phyloP scores from a whole-genome alignment of 441 rosid species.

The Viola pubescens region DNA sequence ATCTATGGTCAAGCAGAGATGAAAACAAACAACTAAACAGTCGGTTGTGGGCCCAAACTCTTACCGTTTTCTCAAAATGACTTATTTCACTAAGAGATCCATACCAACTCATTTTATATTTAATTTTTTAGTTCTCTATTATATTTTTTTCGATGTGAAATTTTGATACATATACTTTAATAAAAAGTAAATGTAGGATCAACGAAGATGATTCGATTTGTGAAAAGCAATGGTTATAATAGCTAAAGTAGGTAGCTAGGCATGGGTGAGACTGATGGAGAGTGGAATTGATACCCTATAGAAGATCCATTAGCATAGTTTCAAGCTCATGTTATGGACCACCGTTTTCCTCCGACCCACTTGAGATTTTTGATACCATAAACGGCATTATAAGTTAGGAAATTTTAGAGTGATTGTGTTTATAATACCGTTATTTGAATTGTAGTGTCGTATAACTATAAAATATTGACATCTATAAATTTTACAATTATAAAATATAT shows the following conservation, averaged over 20 bases:
- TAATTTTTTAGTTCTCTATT: background rate
- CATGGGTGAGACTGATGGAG: background rate
- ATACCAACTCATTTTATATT: too few relatives aligned
- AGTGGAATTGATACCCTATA: conserved; percentile 6
- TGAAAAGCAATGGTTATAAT: background rate
- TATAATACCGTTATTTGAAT: too few relatives aligned
- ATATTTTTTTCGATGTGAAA: background rate
- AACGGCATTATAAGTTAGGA: too few relatives aligned
- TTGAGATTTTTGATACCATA: background rate
- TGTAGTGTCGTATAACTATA: too few relatives aligned
- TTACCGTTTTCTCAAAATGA: too few relatives aligned
- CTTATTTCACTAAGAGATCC: too few relatives aligned
- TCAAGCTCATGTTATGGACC: conserved; percentile 14
- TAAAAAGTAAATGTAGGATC: conserved; percentile 17
- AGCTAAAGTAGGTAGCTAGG: conserved; percentile 8
- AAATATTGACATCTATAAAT: too few relatives aligned
- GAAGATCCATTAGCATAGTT: conserved; percentile 8
- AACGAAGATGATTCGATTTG: background rate
- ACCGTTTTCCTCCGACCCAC: background rate
- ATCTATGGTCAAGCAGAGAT: too few relatives aligned
- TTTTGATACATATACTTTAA: background rate
- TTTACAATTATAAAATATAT: background rate
- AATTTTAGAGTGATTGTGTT: background rate
- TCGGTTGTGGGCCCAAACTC: too few relatives aligned
- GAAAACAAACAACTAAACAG: too few relatives aligned